Percentiles rank a stretch among this genome's conserved stretches.
These are phyloP conservation scores for Fusarium xyrophilum DNA, from an alignment of 2,329 filamentous ascomycete species.

Conservation along the genomic window DNA sequence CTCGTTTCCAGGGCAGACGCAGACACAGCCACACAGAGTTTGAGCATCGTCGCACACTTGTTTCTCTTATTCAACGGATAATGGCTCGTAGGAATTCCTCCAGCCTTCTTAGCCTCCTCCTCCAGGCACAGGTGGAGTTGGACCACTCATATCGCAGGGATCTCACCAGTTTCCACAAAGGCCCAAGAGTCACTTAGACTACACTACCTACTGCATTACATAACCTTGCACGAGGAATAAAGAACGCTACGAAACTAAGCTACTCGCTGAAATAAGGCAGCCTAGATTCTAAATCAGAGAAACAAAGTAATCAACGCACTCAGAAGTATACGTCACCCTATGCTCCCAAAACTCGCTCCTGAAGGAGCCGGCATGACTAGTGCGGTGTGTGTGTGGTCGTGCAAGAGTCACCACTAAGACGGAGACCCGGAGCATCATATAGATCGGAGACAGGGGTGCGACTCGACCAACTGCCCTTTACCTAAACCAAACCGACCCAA, in stretches of 20 bases:
- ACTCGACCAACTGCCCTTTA: constrained; percentile 4
- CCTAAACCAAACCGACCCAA: not conserved
- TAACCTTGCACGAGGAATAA: not conserved
- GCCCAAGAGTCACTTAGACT: not conserved
- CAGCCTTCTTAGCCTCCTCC: constrained; percentile 12
- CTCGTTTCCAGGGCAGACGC: not conserved
- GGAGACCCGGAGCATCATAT: constrained; percentile 13
- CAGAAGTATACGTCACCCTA: not conserved
- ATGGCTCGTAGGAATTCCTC: constrained; percentile 4
- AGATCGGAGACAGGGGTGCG: constrained; percentile 20
- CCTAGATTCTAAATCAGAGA: constrained; percentile 1
- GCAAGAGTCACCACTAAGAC: constrained; percentile 7
- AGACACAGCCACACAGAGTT: constrained; percentile 22
- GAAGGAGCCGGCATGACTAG: constrained; percentile 4
- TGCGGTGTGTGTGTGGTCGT: not conserved
- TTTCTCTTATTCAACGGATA: not conserved
- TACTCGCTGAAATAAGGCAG: constrained; percentile 1
- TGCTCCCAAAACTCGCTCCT: not conserved
- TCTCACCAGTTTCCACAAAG: not conserved
- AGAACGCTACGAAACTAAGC: not conserved
- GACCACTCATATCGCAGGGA: constrained; percentile 14
- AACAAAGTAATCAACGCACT: not conserved
- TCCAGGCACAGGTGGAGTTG: constrained; percentile 29
- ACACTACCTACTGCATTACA: not conserved
- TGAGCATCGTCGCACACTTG: not conserved